Base-by-base conservation (phyloP, 2,329 filamentous ascomycete species). In the Aspergillus sp. region DNA sequence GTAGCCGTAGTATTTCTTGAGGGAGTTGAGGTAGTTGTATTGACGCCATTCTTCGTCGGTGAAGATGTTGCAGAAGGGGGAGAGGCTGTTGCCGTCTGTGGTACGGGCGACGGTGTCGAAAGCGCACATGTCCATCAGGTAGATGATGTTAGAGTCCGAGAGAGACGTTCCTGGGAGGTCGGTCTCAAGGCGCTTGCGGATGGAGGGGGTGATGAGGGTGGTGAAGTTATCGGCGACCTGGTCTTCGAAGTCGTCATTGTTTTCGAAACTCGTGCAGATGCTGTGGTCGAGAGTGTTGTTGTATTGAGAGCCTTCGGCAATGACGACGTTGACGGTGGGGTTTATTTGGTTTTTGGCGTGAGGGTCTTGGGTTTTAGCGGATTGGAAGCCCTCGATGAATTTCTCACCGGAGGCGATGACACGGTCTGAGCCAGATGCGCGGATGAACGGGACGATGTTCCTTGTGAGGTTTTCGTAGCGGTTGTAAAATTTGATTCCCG, bases 81-180 rank as follows among this genome's bases (percentile, higher is more conserved):
- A 89, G 7, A 85, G 64, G 4, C 62, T 63, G 15, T 68, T 75
- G 4, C 72, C 78, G 2, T 76, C 69, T 0, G 68, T 61, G 5
- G 80, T 74, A 5, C 47, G 39, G 7, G 84, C 82, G n/a, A 95
- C 82, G 0, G 88, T 91, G 56, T 85, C 79, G 69, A 89, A 95
- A 0, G 90, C 84, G 60, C 90, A 96, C 51, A 95, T 74, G 59
- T 95, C 89, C 89, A 96, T 95, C 30, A 96, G 64, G 49, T 78
- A 79, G 48, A 90, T 73, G 1, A 83, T 80, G 30, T 91, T 83
- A 1, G 71, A 60, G 10, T 74, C 62, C 2, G 78, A 80, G 38
- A 95, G 65, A 51, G 85, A 81, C 4, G 80, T 83, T 2, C 86
- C 85, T 0, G 77, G 77, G 0, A 96, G 74, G 51, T 84, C 80